phyloP scores from a whole-genome alignment of 2,329 filamentous ascomycete genomes.

The Pyrenophora teres region DNA sequence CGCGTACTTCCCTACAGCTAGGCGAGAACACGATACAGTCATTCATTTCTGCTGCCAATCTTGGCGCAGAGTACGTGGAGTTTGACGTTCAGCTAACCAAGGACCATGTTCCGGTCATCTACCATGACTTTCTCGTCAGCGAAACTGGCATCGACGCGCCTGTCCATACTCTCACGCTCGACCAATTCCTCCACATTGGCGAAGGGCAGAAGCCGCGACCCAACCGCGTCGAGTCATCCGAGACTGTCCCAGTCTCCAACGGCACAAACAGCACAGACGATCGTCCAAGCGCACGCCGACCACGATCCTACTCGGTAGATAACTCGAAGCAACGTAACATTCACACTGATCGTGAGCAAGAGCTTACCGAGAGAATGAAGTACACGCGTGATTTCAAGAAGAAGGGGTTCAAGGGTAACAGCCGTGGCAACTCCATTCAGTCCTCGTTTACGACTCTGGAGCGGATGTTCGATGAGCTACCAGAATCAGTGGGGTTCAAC shows the following conservation, averaged over 20 bases:
- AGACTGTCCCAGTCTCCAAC: slow-evolving; percentile 14
- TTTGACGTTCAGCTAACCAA: slow-evolving; percentile 98
- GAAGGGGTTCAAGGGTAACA: slow-evolving; percentile 96
- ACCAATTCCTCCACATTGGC: slow-evolving; percentile 93
- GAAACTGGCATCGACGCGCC: slow-evolving; percentile 97
- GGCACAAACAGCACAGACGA: slow-evolving; percentile 23
- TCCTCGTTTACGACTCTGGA: slow-evolving; percentile 94
- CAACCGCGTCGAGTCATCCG: slow-evolving; percentile 56
- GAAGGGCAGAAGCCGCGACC: slow-evolving; percentile 55
- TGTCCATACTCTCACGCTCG: slow-evolving; percentile 90
- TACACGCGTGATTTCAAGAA: slow-evolving; percentile 93
- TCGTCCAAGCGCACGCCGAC: slow-evolving; percentile 37
- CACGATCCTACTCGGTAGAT: slow-evolving; percentile 65
- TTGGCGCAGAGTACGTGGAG: slow-evolving; percentile 77
- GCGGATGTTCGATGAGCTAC: slow-evolving; percentile 85
- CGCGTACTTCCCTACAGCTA: slow-evolving; percentile 85
- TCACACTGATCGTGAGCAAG: slow-evolving; percentile 52
- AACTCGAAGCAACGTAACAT: slow-evolving; percentile 48
- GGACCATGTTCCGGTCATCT: slow-evolving; percentile 96
- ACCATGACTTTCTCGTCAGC: slow-evolving; percentile 97
- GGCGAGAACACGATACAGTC: slow-evolving; percentile 96
- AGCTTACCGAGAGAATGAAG: slow-evolving; percentile 85
- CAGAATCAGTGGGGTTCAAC: slow-evolving; percentile 87
- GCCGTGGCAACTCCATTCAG: slow-evolving; percentile 91
- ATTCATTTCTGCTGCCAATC: slow-evolving; percentile 92